A percentile compares a stretch with the other conserved stretches of the same genome.
Evolutionary conservation across 2,329 filamentous ascomycete species (phyloP).

Genomic region (Claviceps lovelessii): DNA sequence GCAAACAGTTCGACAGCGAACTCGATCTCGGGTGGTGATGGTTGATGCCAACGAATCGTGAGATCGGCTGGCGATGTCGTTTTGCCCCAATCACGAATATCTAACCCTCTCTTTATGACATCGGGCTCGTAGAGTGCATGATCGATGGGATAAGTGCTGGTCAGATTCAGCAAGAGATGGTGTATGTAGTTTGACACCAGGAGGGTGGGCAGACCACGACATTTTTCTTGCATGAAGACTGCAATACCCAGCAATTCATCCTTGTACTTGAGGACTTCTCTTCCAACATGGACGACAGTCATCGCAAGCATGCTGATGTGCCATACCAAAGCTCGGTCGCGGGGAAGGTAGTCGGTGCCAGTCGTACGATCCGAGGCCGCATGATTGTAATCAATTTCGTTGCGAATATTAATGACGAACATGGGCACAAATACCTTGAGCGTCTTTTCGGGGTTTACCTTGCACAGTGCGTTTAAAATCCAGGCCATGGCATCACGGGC

Average conservation of each 20-base stretch:
- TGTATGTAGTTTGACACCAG: constrained; percentile 97
- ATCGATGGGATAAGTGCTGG: constrained; percentile 85
- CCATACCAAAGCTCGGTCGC: constrained; percentile 90
- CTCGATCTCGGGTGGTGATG: constrained; percentile 62
- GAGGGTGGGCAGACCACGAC: constrained; percentile 82
- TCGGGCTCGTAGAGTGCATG: constrained; percentile 76
- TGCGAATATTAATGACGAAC: constrained; percentile 79
- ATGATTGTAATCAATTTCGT: constrained; percentile 92
- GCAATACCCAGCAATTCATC: constrained; percentile 82
- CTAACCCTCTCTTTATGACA: constrained; percentile 54
- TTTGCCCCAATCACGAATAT: constrained; percentile 72
- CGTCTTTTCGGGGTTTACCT: constrained; percentile 87
- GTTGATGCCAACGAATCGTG: constrained; percentile 83
- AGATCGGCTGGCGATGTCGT: constrained; percentile 60
- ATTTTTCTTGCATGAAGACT: constrained; percentile 91
- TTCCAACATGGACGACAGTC: constrained; percentile 91
- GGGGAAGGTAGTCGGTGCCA: constrained; percentile 80
- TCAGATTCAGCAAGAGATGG: constrained; percentile 85
- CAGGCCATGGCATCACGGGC: constrained; percentile 96
- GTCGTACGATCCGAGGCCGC: constrained; percentile 90
- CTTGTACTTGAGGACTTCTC: constrained; percentile 78
- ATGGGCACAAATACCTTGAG: constrained; percentile 83
- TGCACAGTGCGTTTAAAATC: constrained; percentile 91
- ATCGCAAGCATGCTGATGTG: constrained; percentile 94
- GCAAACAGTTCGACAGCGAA: constrained; percentile 86